Base-by-base conservation (phyloP, 2,329 filamentous ascomycete species). In the Pyrenophora teres region DNA sequence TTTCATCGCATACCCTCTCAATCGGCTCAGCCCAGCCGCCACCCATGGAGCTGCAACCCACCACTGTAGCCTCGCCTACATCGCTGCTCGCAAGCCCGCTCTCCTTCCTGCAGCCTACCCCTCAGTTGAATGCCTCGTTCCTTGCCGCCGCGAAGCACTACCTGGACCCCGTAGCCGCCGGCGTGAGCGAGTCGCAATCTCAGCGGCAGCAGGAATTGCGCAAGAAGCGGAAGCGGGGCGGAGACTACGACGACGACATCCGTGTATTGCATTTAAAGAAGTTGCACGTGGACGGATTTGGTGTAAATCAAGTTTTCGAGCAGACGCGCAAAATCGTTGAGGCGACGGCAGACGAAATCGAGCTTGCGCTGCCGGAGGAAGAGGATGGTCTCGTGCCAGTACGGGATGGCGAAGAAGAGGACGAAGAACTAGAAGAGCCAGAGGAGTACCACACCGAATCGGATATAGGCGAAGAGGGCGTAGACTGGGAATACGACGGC, bases 301-400 rank as follows among this genome's bases (percentile, higher is more conserved):
- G 89, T 64, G 87, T 89, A 9, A 85, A 87, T 16, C 93, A 97
- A 74, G 87, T 99, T 37, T 99, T 93, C 89, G 90, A 97, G 74
- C 94, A 99, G 77, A 89, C 91, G 7, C 87, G 87, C 67, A 85
- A 89, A 64, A 90, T 97, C 16, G 86, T 97, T 50, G 82, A 88
- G 56, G 83, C 86, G 40, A 76, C 86, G 6, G 77, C 77, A 37
- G 73, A 77, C 15, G 81, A 87, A 65, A 77, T 83, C 3, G 79
- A 83, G 63, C 74, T 68, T 61, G 79, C 71, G 30, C 71, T 80
- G 37, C 75, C 72, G 41, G 74, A 71, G 44, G 46, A 54, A 21
- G 49, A 69, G 19, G 60, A 56, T 18, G 54, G 56, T 8, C 27
- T 66, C 8, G 56, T 67, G 3, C 46, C 66, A 18, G 43, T 55